phyloP scores from a whole-genome alignment of 345 rosid genomes.

The Raphanus sativus region DNA sequence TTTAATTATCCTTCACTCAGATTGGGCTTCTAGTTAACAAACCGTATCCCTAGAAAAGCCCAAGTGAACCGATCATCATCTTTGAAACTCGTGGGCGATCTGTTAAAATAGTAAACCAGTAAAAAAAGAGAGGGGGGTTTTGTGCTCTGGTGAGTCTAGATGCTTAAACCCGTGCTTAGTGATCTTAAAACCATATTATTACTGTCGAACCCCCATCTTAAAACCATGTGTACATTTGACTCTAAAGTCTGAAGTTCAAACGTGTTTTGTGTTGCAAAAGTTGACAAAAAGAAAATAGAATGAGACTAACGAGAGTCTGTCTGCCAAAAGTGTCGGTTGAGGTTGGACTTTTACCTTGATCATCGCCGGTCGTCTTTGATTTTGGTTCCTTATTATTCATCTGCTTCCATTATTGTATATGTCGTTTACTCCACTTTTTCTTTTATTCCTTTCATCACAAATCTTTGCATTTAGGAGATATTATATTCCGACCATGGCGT shows the following conservation, averaged over 20 bases:
- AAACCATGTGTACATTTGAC: neutral
- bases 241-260: neutral
- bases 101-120: neutral
- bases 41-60: neutral
- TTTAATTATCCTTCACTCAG: neutral
- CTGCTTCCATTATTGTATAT: conserved; percentile 30
- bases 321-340: conserved; percentile 26
- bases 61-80: neutral
- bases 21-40: neutral
- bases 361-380: conserved; percentile 38
- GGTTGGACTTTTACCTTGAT: conserved; percentile 29
- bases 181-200: neutral
- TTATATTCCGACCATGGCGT: conserved; percentile 30
- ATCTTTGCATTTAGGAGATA: conserved; percentile 24
- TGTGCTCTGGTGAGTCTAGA: neutral
- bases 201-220: conserved; percentile 27
- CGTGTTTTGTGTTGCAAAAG: conserved; percentile 36
- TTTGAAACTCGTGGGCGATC: neutral
- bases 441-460: neutral
- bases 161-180: neutral
- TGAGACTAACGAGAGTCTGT: conserved; percentile 23
- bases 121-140: neutral
- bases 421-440: neutral
- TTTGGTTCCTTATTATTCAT: conserved; percentile 13
- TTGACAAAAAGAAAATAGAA: conserved; percentile 26